A percentile compares a stretch with the other conserved stretches of the same genome.
Evolutionary conservation across 2,329 filamentous ascomycete genomes (phyloP).

Genomic region (Arachnomyces sp.): DNA sequence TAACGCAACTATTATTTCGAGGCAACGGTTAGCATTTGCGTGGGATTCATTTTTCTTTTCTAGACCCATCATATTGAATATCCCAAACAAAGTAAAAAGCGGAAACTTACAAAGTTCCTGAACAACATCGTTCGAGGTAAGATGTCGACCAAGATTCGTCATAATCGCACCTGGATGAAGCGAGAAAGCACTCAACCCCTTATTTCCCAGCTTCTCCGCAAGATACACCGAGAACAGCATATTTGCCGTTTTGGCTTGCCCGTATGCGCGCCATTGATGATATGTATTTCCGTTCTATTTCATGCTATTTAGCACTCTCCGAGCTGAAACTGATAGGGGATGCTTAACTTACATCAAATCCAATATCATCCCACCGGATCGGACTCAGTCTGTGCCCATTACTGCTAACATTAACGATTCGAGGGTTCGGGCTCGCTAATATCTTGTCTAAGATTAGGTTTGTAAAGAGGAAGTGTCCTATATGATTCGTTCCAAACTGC

Average conservation of each 20-base stretch:
- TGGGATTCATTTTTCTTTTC: too few relatives aligned
- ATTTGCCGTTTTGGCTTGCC: conserved; percentile 9
- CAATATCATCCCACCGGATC: conserved; percentile 39
- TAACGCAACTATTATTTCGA: too few relatives aligned
- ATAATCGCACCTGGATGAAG: conserved; percentile 9
- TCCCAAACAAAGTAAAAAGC: too few relatives aligned
- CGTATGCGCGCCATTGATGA: conserved; percentile 8
- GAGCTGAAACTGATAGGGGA: too few relatives aligned
- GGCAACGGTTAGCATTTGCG: too few relatives aligned
- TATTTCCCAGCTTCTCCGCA: conserved; percentile 8
- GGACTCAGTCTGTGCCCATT: conserved; percentile 37
- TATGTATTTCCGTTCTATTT: conserved; percentile 5
- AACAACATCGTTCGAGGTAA: too few relatives aligned
- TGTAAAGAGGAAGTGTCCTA: conserved; percentile 18
- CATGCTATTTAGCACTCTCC: not conserved
- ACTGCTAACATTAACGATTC: conserved; percentile 41
- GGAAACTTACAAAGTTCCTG: too few relatives aligned
- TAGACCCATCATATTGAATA: too few relatives aligned
- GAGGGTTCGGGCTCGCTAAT: conserved; percentile 18
- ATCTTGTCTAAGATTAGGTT: conserved; percentile 20
- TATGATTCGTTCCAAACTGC: conserved; percentile 33
- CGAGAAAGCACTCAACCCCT: conserved; percentile 6
- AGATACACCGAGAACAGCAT: conserved; percentile 6
- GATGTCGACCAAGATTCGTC: not conserved
- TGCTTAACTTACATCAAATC: conserved; percentile 34